These are phyloP conservation scores for Suhomyces chickasaworum DNA, from an alignment of 1,139 yeast genomes.

Conservation along the genomic window DNA sequence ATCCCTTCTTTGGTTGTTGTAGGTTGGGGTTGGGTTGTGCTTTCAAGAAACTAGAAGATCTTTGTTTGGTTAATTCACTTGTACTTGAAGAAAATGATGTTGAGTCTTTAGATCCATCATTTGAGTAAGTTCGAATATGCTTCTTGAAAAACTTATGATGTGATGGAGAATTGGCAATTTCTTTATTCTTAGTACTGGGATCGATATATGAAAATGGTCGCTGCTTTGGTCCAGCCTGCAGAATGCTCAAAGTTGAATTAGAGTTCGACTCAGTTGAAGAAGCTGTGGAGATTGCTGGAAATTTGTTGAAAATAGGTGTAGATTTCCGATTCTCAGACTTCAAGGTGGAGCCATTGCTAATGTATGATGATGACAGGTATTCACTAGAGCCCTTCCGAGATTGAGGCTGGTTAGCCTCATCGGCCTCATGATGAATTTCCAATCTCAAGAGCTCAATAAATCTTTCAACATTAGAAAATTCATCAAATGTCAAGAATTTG, in stretches of 20 bases:
- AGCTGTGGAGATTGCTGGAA: constrained; percentile 19
- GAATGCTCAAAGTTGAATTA: constrained; percentile 16
- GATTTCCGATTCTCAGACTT: constrained; percentile 38
- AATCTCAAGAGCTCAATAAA: constrained; percentile 41
- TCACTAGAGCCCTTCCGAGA: constrained; percentile 25
- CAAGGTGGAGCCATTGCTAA: constrained; percentile 8
- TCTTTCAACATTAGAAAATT: constrained; percentile 55
- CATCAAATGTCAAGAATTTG: constrained; percentile 41
- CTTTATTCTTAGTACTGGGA: constrained; percentile 26
- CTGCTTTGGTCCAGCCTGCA: constrained; percentile 26
- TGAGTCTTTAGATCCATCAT: constrained; percentile 45
- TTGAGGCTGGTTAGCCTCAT: constrained; percentile 16
- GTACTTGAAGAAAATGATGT: not conserved
- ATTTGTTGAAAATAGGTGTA: constrained; percentile 31
- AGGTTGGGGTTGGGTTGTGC: not conserved
- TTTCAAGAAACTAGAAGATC: constrained; percentile 4
- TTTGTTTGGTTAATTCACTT: not conserved
- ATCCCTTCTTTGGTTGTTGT: constrained; percentile 29
- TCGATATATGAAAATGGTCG: constrained; percentile 63
- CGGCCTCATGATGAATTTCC: constrained; percentile 22
- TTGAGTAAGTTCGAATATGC: constrained; percentile 58
- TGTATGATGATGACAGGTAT: constrained; percentile 21
- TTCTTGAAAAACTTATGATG: constrained; percentile 59
- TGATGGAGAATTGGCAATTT: constrained; percentile 35
- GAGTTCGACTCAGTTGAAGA: constrained; percentile 16